Evolutionary conservation across 768 basidiomycete genomes (phyloP).

Genomic region (Pholiota conissans): DNA sequence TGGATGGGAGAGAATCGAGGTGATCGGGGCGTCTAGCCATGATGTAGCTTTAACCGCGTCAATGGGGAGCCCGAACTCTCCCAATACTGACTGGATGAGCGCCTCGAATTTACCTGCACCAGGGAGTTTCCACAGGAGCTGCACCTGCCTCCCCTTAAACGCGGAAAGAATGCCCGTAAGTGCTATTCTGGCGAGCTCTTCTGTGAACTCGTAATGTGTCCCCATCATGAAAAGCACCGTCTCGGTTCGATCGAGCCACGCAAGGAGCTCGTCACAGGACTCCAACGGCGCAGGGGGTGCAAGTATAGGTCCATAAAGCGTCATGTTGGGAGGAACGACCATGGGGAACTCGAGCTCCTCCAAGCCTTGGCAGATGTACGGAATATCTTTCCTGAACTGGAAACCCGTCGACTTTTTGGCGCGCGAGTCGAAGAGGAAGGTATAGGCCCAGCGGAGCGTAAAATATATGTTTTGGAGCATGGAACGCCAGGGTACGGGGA

Average conservation of each 20-base stretch:
- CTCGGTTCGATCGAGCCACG: not conserved
- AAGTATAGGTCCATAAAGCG: constrained; percentile 2
- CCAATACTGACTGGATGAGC: not conserved
- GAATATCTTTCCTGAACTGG: not conserved
- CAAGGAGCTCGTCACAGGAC: not conserved
- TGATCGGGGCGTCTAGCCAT: not conserved
- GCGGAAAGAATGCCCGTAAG: not conserved
- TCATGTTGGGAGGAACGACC: constrained; percentile 1
- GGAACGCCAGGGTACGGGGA: not conserved
- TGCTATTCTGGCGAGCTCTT: not conserved
- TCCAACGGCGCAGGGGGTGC: not conserved
- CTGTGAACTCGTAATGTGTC: not conserved
- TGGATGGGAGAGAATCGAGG: not conserved
- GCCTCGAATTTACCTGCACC: not conserved
- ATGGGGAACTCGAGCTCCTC: constrained; percentile 1
- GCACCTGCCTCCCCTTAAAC: not conserved
- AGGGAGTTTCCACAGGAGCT: constrained; percentile 5
- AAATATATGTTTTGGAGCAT: not conserved
- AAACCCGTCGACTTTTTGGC: not conserved
- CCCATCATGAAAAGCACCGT: constrained; percentile 1
- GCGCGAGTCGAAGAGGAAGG: not conserved
- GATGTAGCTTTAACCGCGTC: not conserved
- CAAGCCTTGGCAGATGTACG: constrained; percentile 1
- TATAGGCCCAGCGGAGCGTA: not conserved
- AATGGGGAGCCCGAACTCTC: not conserved